These are phyloP conservation scores for Nicotiana obtusifolia DNA, from an alignment of 257 asterid genomes.

Conservation along the genomic window DNA sequence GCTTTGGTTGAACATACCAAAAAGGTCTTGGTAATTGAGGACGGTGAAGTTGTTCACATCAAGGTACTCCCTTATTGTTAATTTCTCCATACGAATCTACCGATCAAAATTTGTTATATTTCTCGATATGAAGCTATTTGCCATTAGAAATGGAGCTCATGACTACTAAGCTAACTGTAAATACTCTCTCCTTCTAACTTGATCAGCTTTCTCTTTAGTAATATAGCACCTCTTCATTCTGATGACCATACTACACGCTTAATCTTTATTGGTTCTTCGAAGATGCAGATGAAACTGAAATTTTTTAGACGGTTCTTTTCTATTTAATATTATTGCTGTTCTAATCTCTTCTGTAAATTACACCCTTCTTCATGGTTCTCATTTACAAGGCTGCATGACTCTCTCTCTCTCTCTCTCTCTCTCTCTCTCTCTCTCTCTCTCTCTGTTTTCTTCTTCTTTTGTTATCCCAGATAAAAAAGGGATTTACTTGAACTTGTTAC, in stretches of 20 bases:
- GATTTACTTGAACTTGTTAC: not conserved
- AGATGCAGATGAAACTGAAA: not conserved
- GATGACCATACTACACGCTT: not conserved
- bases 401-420: not conserved
- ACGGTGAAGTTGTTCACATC: conserved; percentile 82
- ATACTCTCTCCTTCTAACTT: conserved; percentile 3
- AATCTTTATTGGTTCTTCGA: not conserved
- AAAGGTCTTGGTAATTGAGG: conserved; percentile 81
- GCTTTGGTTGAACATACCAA: conserved; percentile 94
- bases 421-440: no score
- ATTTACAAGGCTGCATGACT: conserved; percentile 1
- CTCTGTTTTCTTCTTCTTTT: not conserved
- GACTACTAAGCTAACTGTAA: conserved; percentile 8
- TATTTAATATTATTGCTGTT: not conserved
- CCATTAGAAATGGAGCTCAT: not conserved
- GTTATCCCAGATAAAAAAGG: not conserved
- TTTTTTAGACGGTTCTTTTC: not conserved
- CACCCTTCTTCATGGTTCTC: not conserved
- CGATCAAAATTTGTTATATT: not conserved
- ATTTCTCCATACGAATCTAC: not conserved
- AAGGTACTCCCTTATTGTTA: conserved; percentile 37
- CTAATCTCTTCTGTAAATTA: not conserved
- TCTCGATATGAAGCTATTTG: not conserved
- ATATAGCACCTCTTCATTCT: not conserved
- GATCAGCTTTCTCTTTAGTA: not conserved